Percentiles rank a stretch among this genome's conserved stretches.
phyloP scores from a whole-genome alignment of 148 eudicot species.

The Camellia sinensis region DNA sequence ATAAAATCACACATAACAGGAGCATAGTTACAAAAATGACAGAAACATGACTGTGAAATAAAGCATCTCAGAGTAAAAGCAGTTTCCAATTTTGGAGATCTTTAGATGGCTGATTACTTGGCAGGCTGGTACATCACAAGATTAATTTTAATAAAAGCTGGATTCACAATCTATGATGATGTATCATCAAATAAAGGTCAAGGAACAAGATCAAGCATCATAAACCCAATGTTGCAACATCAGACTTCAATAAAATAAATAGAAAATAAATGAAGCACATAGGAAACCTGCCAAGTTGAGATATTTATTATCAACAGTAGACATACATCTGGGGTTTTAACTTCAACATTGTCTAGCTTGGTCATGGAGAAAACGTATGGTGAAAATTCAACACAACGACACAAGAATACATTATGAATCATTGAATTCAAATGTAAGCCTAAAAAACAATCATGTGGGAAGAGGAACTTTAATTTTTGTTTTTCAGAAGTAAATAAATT shows the following conservation, averaged over 20 bases:
- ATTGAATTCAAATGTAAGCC: background rate
- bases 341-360: background rate
- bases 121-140: slow-evolving; percentile 11
- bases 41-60: background rate
- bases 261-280: no score
- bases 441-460: background rate
- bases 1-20: background rate
- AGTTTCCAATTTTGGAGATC: background rate
- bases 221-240: no score
- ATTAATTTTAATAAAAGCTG: slow-evolving; percentile 8
- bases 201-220: background rate
- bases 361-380: background rate
- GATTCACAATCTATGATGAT: background rate
- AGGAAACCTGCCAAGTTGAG: no score
- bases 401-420: background rate
- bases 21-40: background rate
- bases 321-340: no score
- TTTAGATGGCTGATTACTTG: background rate
- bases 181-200: background rate
- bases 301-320: no score
- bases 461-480: background rate
- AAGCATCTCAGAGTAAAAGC: slow-evolving; percentile 4
- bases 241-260: no score
- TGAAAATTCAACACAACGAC: background rate
- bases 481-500: background rate